Percentiles rank a stretch among this genome's conserved stretches.
phyloP scores from a whole-genome alignment of 1,139 yeast genomes.

The Dujonia santamariae region DNA sequence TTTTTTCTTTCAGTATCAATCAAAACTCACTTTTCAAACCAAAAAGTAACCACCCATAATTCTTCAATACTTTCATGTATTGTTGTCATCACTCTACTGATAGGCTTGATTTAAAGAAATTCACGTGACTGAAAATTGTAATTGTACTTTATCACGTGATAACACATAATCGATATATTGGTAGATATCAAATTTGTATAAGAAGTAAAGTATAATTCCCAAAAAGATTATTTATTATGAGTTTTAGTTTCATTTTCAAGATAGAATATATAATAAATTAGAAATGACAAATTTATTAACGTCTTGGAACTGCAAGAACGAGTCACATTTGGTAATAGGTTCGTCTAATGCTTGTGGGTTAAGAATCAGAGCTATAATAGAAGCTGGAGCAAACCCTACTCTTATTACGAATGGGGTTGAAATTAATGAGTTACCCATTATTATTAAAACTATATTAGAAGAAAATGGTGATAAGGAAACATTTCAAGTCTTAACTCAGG shows the following conservation, averaged over 20 bases:
- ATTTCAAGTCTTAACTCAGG: background rate
- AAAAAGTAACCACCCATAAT: too few species aligned
- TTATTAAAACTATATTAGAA: conserved; percentile 7
- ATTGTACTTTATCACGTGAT: too few species aligned
- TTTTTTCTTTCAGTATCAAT: conserved; percentile 3
- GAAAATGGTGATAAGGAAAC: conserved; percentile 11
- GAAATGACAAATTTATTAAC: conserved; percentile 40
- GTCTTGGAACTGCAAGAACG: conserved; percentile 49
- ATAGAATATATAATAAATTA: too few species aligned
- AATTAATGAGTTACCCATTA: background rate
- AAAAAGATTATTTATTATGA: too few species aligned
- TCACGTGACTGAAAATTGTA: too few species aligned
- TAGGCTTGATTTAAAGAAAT: too few species aligned
- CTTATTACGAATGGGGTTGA: conserved; percentile 25
- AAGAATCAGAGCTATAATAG: conserved; percentile 48
- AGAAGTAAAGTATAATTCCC: too few species aligned
- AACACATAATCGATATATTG: too few species aligned
- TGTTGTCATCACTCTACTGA: too few species aligned
- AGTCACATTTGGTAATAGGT: conserved; percentile 64
- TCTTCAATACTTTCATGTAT: too few species aligned
- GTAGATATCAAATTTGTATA: background rate
- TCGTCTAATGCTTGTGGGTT: conserved; percentile 47
- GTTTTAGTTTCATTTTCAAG: too few species aligned
- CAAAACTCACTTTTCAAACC: too few species aligned
- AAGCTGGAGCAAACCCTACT: conserved; percentile 58